These are phyloP conservation scores for Cytospora chrysosperma DNA, from an alignment of 2,329 filamentous ascomycete species.

Conservation along the genomic window DNA sequence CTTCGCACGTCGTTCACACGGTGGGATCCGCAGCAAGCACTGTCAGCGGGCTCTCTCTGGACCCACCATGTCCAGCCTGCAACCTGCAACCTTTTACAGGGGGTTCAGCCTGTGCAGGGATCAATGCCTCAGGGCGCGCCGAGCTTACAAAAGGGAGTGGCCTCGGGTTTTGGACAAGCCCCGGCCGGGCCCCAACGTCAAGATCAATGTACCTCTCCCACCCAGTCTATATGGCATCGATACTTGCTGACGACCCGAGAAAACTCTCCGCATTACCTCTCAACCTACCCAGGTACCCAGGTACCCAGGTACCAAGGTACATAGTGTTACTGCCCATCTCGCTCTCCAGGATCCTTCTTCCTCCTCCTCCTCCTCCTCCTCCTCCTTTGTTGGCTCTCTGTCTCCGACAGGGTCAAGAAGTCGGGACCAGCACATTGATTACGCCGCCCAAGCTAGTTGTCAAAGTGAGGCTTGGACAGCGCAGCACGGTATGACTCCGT, in stretches of 20 bases:
- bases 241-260: slow-evolving; percentile 18
- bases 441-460: background rate
- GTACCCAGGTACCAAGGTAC: no score
- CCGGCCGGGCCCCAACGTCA: slow-evolving; percentile 20
- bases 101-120: slow-evolving; percentile 4
- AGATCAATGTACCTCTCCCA: slow-evolving; percentile 10
- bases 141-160: slow-evolving; percentile 22
- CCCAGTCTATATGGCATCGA: slow-evolving; percentile 4
- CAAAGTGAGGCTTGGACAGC: slow-evolving; percentile 14
- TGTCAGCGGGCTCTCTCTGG: slow-evolving; percentile 21
- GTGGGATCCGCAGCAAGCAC: slow-evolving; percentile 22
- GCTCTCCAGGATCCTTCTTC: slow-evolving; percentile 6
- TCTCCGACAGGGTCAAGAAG: background rate
- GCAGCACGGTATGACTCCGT: background rate
- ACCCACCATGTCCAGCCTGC: background rate
- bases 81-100: background rate
- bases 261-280: slow-evolving; percentile 16
- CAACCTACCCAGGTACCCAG: no score
- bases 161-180: slow-evolving; percentile 24
- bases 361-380: no score
- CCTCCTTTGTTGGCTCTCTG: no score
- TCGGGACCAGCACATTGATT: background rate
- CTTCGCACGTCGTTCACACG: slow-evolving; percentile 15
- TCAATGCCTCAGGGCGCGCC: slow-evolving; percentile 11
- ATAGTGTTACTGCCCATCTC: no score